phyloP scores from a whole-genome alignment of 805 yeast species.

The Monosporozyma aquatica region DNA sequence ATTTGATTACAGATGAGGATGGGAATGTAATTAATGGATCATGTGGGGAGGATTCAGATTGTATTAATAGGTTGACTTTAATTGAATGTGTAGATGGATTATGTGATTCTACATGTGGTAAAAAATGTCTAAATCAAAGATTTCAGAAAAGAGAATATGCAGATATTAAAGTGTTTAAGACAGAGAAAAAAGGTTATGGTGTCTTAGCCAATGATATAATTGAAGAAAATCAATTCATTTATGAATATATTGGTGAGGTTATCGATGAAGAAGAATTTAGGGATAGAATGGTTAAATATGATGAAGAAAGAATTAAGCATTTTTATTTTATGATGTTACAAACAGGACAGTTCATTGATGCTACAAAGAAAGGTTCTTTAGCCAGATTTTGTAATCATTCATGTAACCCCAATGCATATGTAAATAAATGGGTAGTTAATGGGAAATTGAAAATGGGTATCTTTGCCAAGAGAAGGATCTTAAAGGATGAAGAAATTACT shows the following conservation, averaged over 20 bases:
- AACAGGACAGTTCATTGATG: conserved; percentile 88
- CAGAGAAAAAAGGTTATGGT: conserved; percentile 85
- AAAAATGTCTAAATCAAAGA: conserved; percentile 74
- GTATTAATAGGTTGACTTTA: conserved; percentile 86
- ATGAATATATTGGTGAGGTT: conserved; percentile 92
- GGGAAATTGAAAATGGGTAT: conserved; percentile 89
- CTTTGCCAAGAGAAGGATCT: conserved; percentile 69
- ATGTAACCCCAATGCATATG: conserved; percentile 89
- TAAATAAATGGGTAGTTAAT: conserved; percentile 95
- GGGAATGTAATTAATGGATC: conserved; percentile 43
- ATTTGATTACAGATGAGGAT: conserved; percentile 21
- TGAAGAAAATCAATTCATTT: conserved; percentile 59
- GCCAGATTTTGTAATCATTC: conserved; percentile 94
- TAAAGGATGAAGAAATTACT: conserved; percentile 80
- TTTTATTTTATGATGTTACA: conserved; percentile 95
- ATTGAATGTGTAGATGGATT: conserved; percentile 77
- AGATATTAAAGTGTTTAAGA: conserved; percentile 66
- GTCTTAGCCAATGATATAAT: conserved; percentile 59
- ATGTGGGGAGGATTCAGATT: conserved; percentile 78
- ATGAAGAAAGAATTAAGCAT: conserved; percentile 58
- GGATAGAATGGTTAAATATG: conserved; percentile 65
- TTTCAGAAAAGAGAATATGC: conserved; percentile 75
- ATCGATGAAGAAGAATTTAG: conserved; percentile 73
- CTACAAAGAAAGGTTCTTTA: conserved; percentile 78
- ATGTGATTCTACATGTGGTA: conserved; percentile 56